Conservation (phyloP, 108 stramenopile species). For the Cyclotella distinguenda region DNA sequence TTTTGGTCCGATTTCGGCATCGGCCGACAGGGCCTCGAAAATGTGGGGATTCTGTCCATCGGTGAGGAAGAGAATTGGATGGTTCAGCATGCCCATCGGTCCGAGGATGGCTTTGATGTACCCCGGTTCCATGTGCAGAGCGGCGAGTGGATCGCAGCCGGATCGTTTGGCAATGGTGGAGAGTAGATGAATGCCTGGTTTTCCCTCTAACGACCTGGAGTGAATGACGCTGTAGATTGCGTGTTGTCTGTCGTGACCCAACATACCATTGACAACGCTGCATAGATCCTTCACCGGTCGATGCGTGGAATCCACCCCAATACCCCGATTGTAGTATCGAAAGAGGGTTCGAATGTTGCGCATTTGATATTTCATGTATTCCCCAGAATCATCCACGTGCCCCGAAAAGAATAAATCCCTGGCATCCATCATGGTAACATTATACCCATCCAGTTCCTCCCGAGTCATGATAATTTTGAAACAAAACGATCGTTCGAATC, state of each 20-base stretch:
- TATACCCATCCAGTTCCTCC: conserved; percentile 7
- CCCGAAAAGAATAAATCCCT: conserved; percentile 42
- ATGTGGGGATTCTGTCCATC: conserved; percentile 33
- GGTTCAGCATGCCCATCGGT: conserved; percentile 33
- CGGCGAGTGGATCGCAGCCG: conserved; percentile 42
- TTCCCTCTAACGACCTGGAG: conserved; percentile 9
- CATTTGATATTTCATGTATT: too few species aligned
- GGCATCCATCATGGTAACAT: conserved; percentile 11
- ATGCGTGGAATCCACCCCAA: background rate
- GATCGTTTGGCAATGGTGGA: background rate
- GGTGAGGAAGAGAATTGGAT: conserved; percentile 39
- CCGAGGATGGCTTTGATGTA: conserved; percentile 39
- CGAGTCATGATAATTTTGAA: conserved; percentile 19
- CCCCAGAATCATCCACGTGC: too few species aligned
- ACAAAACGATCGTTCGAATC: conserved; percentile 32
- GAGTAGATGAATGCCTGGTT: conserved; percentile 8
- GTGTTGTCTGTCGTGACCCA: conserved; percentile 2
- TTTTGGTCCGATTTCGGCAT: conserved; percentile 39
- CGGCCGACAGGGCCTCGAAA: conserved; percentile 15
- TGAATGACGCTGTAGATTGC: conserved; percentile 23
- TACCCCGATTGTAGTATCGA: conserved; percentile 15
- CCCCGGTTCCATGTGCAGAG: conserved; percentile 42
- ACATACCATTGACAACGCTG: conserved; percentile 6
- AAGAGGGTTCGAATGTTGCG: conserved; percentile 1
- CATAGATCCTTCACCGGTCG: conserved; percentile 17